A percentile compares a stretch with the other conserved stretches of the same genome.
phyloP scores from a whole-genome alignment of 176 grass and related monocot species.

The Phoenix dactylifera region DNA sequence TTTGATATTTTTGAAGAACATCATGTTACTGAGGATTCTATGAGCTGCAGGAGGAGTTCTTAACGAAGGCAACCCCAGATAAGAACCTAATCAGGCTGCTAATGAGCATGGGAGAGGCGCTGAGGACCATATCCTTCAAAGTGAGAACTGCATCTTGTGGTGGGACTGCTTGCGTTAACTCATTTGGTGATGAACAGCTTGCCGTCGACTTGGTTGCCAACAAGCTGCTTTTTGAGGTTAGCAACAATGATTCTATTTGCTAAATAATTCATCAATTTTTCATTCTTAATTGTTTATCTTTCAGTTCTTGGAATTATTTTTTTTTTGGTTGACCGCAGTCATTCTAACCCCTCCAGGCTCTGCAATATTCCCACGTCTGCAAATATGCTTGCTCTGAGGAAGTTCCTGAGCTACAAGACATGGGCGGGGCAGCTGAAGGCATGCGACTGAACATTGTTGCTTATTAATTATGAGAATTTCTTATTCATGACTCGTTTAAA shows the following conservation, averaged over 20 bases:
- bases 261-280: too few relatives aligned
- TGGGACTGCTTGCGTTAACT: constrained; percentile 85
- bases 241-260: too few relatives aligned
- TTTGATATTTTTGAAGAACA: too few relatives aligned
- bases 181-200: constrained; percentile 94
- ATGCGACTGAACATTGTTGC: background rate
- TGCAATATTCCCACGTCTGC: constrained; percentile 91
- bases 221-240: constrained; percentile 82
- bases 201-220: constrained; percentile 88
- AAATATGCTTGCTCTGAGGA: constrained; percentile 99
- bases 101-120: constrained; percentile 86
- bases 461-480: too few relatives aligned
- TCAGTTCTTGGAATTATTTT: too few relatives aligned
- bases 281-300: too few relatives aligned
- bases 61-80: constrained; percentile 77
- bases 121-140: constrained; percentile 95
- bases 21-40: too few relatives aligned
- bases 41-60: constrained; percentile 59
- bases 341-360: constrained; percentile 25
- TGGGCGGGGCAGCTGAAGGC: constrained; percentile 92
- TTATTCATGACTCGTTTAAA: too few relatives aligned
- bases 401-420: constrained; percentile 88
- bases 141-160: constrained; percentile 82
- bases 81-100: constrained; percentile 90
- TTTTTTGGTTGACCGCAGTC: background rate